phyloP scores from a whole-genome alignment of 768 basidiomycete species.

The Lactifluus subvellereus region DNA sequence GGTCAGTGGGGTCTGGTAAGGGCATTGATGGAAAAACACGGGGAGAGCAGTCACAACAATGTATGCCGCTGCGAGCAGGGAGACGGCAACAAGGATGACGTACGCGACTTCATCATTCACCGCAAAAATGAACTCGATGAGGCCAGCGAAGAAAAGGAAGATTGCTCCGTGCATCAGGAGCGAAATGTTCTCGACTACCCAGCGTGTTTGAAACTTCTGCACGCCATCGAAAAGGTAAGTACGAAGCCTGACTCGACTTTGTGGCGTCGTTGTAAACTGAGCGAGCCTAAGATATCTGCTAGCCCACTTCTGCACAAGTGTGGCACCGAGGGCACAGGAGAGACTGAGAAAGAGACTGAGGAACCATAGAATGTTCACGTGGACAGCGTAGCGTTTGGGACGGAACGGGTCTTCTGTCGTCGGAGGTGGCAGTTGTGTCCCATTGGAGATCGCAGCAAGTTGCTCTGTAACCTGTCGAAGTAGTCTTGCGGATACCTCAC shows the following conservation, averaged over 20 bases:
- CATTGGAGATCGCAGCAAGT: slow-evolving; percentile 5
- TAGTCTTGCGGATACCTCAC: background rate
- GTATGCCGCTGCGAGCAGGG: background rate
- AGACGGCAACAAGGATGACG: background rate
- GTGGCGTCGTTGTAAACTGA: background rate
- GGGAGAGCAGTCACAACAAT: slow-evolving; percentile 1
- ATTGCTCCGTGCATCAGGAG: slow-evolving; percentile 3
- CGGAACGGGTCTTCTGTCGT: background rate
- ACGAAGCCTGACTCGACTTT: background rate
- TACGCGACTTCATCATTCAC: background rate
- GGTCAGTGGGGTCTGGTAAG: slow-evolving; percentile 1
- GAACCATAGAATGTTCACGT: slow-evolving; percentile 18
- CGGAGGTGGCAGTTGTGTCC: background rate
- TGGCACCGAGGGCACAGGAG: slow-evolving; percentile 1
- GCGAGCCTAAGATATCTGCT: slow-evolving; percentile 9
- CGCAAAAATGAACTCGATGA: slow-evolving; percentile 1
- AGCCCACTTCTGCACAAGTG: slow-evolving; percentile 7
- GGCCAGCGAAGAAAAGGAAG: slow-evolving; percentile 6
- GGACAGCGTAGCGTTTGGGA: background rate
- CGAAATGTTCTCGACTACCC: slow-evolving; percentile 5
- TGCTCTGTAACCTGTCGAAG: slow-evolving; percentile 1
- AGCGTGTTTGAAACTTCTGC: background rate
- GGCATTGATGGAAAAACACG: background rate
- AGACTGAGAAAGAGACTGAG: slow-evolving; percentile 8
- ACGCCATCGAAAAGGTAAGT: background rate